Percentiles rank a stretch among this genome's conserved stretches.
These are phyloP conservation scores for Lichina pygmaea DNA, from an alignment of 495 filamentous ascomycete genomes.

Conservation along the genomic window DNA sequence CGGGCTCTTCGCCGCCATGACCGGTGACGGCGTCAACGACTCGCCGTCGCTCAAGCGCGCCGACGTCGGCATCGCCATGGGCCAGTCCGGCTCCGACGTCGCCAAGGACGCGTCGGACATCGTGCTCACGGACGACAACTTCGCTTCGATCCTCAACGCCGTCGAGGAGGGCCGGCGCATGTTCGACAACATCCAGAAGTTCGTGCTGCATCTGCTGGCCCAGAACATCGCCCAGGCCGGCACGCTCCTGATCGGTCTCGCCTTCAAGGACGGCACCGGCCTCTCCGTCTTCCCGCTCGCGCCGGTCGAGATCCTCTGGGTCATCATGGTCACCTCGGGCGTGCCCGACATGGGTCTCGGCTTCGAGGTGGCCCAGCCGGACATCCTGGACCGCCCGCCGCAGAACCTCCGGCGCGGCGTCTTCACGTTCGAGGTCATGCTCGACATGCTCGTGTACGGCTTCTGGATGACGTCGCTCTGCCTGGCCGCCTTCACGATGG, in stretches of 20 bases:
- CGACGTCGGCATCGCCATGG: slow-evolving; percentile 73
- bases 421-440: slow-evolving; percentile 40
- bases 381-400: slow-evolving; percentile 46
- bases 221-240: slow-evolving; percentile 54
- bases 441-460: slow-evolving; percentile 52
- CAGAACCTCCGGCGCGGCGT: slow-evolving; percentile 38
- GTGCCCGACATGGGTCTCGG: slow-evolving; percentile 53
- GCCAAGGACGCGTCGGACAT: slow-evolving; percentile 71
- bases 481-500: slow-evolving; percentile 37
- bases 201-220: slow-evolving; percentile 43
- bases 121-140: slow-evolving; percentile 62
- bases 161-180: slow-evolving; percentile 46
- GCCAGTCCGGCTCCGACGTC: slow-evolving; percentile 49
- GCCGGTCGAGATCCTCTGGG: slow-evolving; percentile 52
- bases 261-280: slow-evolving; percentile 33
- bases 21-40: slow-evolving; percentile 71
- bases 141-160: slow-evolving; percentile 52
- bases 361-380: slow-evolving; percentile 34
- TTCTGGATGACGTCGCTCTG: slow-evolving; percentile 38
- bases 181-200: slow-evolving; percentile 68
- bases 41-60: slow-evolving; percentile 55
- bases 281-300: slow-evolving; percentile 51
- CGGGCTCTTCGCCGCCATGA: slow-evolving; percentile 36
- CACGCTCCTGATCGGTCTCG: slow-evolving; percentile 41
- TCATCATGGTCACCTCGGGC: slow-evolving; percentile 52